Conservation (phyloP, 78 protist genomes). For the Guillardia theta region DNA sequence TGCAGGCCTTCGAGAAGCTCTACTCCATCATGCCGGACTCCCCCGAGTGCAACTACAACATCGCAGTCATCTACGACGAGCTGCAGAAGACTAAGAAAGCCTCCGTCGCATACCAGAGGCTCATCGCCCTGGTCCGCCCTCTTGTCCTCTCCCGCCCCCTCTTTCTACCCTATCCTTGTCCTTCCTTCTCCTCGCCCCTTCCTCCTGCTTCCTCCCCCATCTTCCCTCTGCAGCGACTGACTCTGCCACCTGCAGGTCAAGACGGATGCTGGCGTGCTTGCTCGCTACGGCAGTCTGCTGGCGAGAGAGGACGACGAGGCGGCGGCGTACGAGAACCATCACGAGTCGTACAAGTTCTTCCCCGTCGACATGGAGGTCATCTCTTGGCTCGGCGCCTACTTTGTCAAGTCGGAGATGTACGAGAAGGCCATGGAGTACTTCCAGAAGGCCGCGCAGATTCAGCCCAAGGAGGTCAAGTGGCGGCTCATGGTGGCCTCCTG, state of each 20-base stretch:
- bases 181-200: not conserved
- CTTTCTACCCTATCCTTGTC: not conserved
- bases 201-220: not conserved
- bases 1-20: not conserved
- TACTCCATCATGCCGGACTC: not conserved
- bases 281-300: not conserved
- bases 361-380: conserved; percentile 75
- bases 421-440: conserved; percentile 80
- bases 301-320: not conserved
- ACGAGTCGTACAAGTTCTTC: conserved; percentile 53
- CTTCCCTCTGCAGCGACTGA: not conserved
- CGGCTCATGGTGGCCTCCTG: conserved; percentile 75
- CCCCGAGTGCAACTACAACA: not conserved
- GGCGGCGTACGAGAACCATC: not conserved
- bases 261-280: not conserved
- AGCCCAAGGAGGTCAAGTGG: conserved; percentile 82
- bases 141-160: not conserved
- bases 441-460: conserved; percentile 67
- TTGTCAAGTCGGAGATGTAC: conserved; percentile 44
- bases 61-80: conserved; percentile 9
- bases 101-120: not conserved
- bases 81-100: not conserved
- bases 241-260: not conserved
- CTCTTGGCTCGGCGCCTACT: conserved; percentile 81
- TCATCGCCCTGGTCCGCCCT: not conserved